Evolutionary conservation across 1,284 basidiomycete genomes (phyloP).

Genomic region (Ganoderma sp.): DNA sequence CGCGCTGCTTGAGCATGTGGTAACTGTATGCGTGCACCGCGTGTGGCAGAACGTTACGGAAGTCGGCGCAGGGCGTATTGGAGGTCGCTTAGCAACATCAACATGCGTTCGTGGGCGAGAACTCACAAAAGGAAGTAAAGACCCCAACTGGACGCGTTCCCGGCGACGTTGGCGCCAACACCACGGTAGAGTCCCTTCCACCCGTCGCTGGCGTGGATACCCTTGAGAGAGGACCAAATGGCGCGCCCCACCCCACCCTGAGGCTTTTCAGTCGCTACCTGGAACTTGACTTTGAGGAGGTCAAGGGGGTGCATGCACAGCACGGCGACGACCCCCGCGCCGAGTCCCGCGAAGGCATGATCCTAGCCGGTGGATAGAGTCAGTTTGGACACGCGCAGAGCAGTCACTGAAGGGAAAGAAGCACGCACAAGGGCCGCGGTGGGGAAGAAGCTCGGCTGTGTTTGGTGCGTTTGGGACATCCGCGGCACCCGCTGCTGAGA

Average conservation of each 20-base stretch:
- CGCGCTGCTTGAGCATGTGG: constrained; percentile 89
- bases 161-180: constrained; percentile 89
- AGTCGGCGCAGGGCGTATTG: not conserved
- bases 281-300: constrained; percentile 94
- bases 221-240: constrained; percentile 78
- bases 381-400: constrained; percentile 8
- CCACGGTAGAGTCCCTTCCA: constrained; percentile 92
- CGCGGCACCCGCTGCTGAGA: constrained; percentile 13
- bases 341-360: constrained; percentile 93
- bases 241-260: constrained; percentile 72
- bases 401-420: not conserved
- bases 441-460: constrained; percentile 70
- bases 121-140: constrained; percentile 97
- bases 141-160: constrained; percentile 98
- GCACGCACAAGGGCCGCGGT: constrained; percentile 62
- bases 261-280: constrained; percentile 80
- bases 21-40: constrained; percentile 61
- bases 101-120: not conserved
- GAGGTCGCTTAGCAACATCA: not conserved
- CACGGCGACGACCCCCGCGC: constrained; percentile 91
- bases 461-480: constrained; percentile 28
- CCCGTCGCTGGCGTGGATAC: constrained; percentile 80
- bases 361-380: constrained; percentile 55
- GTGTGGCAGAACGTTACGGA: constrained; percentile 9
- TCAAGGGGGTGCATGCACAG: constrained; percentile 98